Evolutionary conservation across 2,329 filamentous ascomycete species (phyloP), one percentile per base, ranked within the genome.

Genomic region (Xylariaceae sp.): DNA sequence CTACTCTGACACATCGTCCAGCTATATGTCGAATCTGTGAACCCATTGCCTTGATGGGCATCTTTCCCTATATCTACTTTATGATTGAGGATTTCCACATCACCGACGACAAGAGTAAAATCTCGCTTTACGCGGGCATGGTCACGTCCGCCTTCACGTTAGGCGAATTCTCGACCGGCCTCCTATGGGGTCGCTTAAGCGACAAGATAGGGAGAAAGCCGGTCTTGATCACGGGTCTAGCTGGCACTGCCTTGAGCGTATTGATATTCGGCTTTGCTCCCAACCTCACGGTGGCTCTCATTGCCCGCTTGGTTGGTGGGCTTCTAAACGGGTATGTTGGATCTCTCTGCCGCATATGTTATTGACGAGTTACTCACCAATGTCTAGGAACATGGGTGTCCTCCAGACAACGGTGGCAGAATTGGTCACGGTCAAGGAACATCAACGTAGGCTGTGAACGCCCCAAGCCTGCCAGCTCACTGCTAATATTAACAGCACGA

Each of bases 31-130:
- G 92, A 55, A 90, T 98, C 67, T 95, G 88, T 69, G 92, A 98
- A 59, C 92, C 92, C 33, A 96, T 98, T 59, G 92, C 92, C 5
- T 96, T 98, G 70, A 96, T 95, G 87, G 95, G 89, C 34, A 95
- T 96, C 49, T 96, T 98, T 57, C 92, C 92, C 2, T 98, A 96
- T 61, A 88, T 94, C 49, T 96, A 94, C 67, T 90, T 84, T 67
- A 96, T 98, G 92, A 83, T 96, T 49, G 72, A 88, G 51, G 87
- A 88, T 41, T 96, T 96, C 62, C 70, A 84, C 52, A 80, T 94
- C 55, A 85, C 88, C 42, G 70, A 85, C 29, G 78, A 88, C 54
- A 69, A 83, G 43, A 79, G 73, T 50, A 78, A 83, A 55, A 93
- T 95, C 47, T 85, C 89, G 11, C 77, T 95, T 36, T 96, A 94